A percentile compares a stretch with the other conserved stretches of the same genome.
phyloP scores from a whole-genome alignment of 306 rosid species.

The Aeschynomene evenia region DNA sequence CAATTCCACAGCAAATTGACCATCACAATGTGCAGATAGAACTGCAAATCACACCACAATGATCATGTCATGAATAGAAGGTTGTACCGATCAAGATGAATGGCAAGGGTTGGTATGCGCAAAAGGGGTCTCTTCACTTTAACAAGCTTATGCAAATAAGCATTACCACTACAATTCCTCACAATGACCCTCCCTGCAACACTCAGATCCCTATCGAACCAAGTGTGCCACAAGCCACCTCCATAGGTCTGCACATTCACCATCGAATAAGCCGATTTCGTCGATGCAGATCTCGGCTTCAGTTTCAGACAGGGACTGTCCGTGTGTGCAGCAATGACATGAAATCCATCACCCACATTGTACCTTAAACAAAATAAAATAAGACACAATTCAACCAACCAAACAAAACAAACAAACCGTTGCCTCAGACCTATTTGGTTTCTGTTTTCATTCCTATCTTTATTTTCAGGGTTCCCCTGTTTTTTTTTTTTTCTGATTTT shows the following conservation, averaged over 20 bases:
- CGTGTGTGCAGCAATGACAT: constrained; percentile 92
- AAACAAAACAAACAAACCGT: background rate
- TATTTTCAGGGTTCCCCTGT: too few relatives aligned
- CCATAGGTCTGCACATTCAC: constrained; percentile 95
- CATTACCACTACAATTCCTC: constrained; percentile 39
- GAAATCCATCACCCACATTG: constrained; percentile 71
- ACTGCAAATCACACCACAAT: too few relatives aligned
- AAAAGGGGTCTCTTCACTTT: constrained; percentile 78
- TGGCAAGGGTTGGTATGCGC: constrained; percentile 93
- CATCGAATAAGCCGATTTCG: constrained; percentile 70
- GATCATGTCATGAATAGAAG: background rate
- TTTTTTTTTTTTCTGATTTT: too few relatives aligned
- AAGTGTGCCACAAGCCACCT: constrained; percentile 90
- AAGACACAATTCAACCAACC: constrained; percentile 5
- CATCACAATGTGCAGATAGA: background rate
- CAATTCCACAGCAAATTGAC: background rate
- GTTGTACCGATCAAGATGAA: constrained; percentile 86
- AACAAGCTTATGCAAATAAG: constrained; percentile 79
- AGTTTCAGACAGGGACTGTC: constrained; percentile 92
- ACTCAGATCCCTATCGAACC: constrained; percentile 97
- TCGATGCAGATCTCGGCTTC: constrained; percentile 81
- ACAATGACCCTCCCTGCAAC: constrained; percentile 93
- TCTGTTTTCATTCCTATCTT: background rate
- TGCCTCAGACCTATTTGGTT: too few relatives aligned
- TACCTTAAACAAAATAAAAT: constrained; percentile 58